Base-by-base conservation (phyloP, 192 early-diverging fungal genomes). In the Coemansia sp. region DNA sequence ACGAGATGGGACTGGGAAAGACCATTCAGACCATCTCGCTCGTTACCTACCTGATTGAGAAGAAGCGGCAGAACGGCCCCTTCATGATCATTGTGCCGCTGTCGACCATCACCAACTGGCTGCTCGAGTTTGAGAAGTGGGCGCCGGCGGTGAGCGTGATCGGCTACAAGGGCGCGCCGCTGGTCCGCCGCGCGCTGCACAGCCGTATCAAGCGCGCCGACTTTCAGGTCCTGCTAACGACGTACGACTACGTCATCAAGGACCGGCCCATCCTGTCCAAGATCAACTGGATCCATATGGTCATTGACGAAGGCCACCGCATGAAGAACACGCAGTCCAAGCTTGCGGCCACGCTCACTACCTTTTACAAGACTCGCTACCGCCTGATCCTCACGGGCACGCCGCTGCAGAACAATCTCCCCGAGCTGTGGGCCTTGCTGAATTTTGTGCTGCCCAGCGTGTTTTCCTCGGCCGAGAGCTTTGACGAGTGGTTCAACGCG, bases 401-500 rank as follows among this genome's bases (percentile, higher is more conserved):
- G 13, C 97, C 97, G n/a, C 74, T 99, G 58, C 97, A 94, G 85
- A 99, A 99, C 83, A 97, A 99, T 65, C 82, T 99, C 11, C 94
- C 94, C 3, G 95, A 99, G 68, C 71, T 99, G 68, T 98, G 95
- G 95, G 89, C 94, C 4, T 65, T 99, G 54, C 82, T 99, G 20
- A 99, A 98, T 68, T 98, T 99, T 82, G 86, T 98, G 30, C 72
- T 98, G 36, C 97, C 97, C 14, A 91, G 87, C 52, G 94, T 99
- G 45, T 99, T 99, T 80, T 93, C 96, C 68, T 94, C 91, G 64
- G 92, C 93, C 0, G 91, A 97, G 71, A 91, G 88, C 39, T 99
- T 99, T 80, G 97, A 98, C 70, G 95, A 99, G 67, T 99, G 95
- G 95, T 99, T 99, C 86, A 97, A 93, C 68, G 91, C 95, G 11